A percentile compares a stretch with the other conserved stretches of the same genome.
These are phyloP conservation scores for Sideroxylon spinosum DNA, from an alignment of 179 eudicot genomes.

Conservation along the genomic window DNA sequence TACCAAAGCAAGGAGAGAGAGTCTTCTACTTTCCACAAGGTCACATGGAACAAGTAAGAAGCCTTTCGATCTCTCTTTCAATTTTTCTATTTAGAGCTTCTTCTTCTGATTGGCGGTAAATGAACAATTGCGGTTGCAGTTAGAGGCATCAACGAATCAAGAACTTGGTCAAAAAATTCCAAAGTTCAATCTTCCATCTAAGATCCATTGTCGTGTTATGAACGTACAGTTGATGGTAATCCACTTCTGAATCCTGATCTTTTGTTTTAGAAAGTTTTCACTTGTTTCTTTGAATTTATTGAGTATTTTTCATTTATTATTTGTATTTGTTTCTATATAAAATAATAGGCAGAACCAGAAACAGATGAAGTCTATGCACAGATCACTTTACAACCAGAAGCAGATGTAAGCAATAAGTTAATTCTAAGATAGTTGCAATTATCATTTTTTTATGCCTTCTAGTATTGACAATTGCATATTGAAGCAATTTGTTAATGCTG, in stretches of 20 bases:
- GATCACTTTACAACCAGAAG: slow-evolving; percentile 59
- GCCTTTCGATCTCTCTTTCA: neutral
- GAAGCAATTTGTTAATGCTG: no score
- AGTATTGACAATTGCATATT: neutral
- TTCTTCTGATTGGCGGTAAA: neutral
- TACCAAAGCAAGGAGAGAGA: slow-evolving; percentile 57
- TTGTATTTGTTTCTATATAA: neutral
- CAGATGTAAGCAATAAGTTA: slow-evolving; percentile 45
- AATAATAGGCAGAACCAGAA: slow-evolving; percentile 64
- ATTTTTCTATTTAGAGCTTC: neutral
- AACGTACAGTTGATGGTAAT: slow-evolving; percentile 46
- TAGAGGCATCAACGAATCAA: slow-evolving; percentile 68
- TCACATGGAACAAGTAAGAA: slow-evolving; percentile 74
- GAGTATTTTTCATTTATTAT: neutral
- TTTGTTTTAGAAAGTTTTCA: neutral
- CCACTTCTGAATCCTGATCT: slow-evolving; percentile 4
- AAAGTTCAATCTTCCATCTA: slow-evolving; percentile 51
- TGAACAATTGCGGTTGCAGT: slow-evolving; percentile 32
- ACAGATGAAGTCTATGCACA: slow-evolving; percentile 87
- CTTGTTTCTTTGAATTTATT: slow-evolving; percentile 4
- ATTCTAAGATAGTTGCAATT: neutral
- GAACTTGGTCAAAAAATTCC: slow-evolving; percentile 53
- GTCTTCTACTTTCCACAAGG: slow-evolving; percentile 89
- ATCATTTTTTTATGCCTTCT: neutral
- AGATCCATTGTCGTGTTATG: slow-evolving; percentile 65